A percentile compares a stretch with the other conserved stretches of the same genome.
Conservation (phyloP, 768 basidiomycete species). For the Russula brevipes region DNA sequence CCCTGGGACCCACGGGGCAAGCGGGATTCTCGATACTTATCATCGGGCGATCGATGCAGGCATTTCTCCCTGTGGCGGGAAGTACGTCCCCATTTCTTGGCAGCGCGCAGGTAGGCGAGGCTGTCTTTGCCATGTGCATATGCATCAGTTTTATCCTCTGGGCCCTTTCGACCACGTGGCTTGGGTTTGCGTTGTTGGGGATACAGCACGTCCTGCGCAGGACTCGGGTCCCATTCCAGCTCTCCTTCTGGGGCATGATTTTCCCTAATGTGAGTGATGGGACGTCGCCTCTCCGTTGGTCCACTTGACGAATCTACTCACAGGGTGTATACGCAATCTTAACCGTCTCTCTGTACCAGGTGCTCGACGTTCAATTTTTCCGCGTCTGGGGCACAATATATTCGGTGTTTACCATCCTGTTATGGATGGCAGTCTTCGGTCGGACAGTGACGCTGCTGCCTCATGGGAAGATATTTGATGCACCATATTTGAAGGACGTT, state of each 20-base stretch:
- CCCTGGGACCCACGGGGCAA: conserved; percentile 69
- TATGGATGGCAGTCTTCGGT: conserved; percentile 48
- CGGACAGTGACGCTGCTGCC: conserved; percentile 38
- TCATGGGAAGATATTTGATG: conserved; percentile 40
- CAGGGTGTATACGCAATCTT: conserved; percentile 65
- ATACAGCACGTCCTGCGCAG: conserved; percentile 41
- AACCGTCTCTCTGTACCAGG: conserved; percentile 47
- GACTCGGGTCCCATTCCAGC: conserved; percentile 44
- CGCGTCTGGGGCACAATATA: conserved; percentile 55
- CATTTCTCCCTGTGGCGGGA: conserved; percentile 34
- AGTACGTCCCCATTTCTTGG: conserved; percentile 37
- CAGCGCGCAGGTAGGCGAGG: conserved; percentile 34
- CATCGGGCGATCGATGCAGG: conserved; percentile 47
- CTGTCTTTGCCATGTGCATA: conserved; percentile 44
- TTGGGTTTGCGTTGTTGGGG: conserved; percentile 50
- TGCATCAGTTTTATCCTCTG: conserved; percentile 50
- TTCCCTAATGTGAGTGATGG: conserved; percentile 58
- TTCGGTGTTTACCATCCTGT: conserved; percentile 42
- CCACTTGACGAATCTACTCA: not conserved
- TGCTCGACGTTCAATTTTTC: conserved; percentile 51
- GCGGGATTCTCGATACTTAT: conserved; percentile 53
- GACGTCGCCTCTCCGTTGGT: not conserved
- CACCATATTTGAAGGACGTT: conserved; percentile 38
- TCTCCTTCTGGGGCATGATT: conserved; percentile 63
- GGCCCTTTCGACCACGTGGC: conserved; percentile 61